These are phyloP conservation scores for Setomelanomma holmii DNA, from an alignment of 2,329 filamentous ascomycete species.

Conservation along the genomic window DNA sequence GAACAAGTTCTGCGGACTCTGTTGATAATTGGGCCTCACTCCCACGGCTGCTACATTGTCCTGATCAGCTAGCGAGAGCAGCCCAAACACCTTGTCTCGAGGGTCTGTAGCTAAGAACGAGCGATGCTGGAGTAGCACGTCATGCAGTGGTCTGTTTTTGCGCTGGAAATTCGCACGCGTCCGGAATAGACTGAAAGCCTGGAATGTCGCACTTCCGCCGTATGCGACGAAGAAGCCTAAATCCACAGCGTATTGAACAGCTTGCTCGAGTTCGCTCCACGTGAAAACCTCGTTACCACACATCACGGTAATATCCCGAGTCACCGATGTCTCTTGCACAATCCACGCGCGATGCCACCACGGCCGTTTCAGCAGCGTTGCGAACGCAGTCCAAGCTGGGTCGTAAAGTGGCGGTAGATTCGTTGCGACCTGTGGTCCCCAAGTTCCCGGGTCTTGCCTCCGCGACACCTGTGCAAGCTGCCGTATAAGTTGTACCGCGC, in stretches of 20 bases:
- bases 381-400: constrained; percentile 12
- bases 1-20: constrained; percentile 13
- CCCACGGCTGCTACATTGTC: constrained; percentile 3
- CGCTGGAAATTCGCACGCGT: constrained; percentile 8
- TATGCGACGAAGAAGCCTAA: constrained; percentile 13
- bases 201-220: constrained; percentile 12
- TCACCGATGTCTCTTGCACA: constrained; percentile 19
- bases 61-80: constrained; percentile 12
- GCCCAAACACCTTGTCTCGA: constrained; percentile 23
- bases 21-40: constrained; percentile 11
- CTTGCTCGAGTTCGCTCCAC: constrained; percentile 15
- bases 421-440: background rate
- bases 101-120: constrained; percentile 16
- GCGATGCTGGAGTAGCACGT: constrained; percentile 11
- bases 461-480: constrained; percentile 6
- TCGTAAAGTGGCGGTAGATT: constrained; percentile 12
- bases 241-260: constrained; percentile 14
- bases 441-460: background rate
- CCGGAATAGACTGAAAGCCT: constrained; percentile 13
- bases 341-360: constrained; percentile 27
- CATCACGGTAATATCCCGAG: constrained; percentile 5
- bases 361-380: constrained; percentile 9
- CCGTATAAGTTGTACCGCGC: constrained; percentile 8
- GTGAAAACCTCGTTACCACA: constrained; percentile 8
- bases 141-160: constrained; percentile 1